Percentiles rank a stretch among this genome's conserved stretches.
phyloP scores from a whole-genome alignment of 176 grass and related monocot genomes.

The Tillandsia leiboldiana region DNA sequence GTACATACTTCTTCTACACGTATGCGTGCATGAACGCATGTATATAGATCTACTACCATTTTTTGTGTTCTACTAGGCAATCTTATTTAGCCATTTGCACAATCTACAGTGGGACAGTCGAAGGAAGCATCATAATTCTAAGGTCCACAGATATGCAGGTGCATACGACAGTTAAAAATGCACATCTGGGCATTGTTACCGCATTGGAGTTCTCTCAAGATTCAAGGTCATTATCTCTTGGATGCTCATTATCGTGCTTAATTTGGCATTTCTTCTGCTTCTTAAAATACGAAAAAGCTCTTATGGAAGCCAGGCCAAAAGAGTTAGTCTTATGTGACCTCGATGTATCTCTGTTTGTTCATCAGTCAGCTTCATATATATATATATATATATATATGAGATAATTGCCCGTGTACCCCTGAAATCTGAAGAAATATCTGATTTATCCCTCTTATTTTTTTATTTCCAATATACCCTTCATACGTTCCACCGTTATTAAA shows the following conservation, averaged over 20 bases:
- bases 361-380: too few species aligned
- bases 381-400: too few species aligned
- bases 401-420: too few species aligned
- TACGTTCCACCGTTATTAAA: too few species aligned
- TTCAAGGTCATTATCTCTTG: conserved; percentile 42
- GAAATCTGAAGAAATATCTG: too few species aligned
- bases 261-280: background rate
- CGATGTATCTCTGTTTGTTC: too few species aligned
- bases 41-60: background rate
- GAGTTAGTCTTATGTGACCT: too few species aligned
- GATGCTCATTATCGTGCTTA: too few species aligned
- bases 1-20: background rate
- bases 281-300: background rate
- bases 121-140: conserved; percentile 59
- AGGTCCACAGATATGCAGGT: conserved; percentile 46
- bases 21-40: background rate
- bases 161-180: conserved; percentile 65
- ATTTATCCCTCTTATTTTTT: too few species aligned
- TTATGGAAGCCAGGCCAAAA: background rate
- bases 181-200: conserved; percentile 83
- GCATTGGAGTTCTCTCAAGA: conserved; percentile 61
- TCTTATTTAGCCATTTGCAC: conserved; percentile 11
- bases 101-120: conserved; percentile 55
- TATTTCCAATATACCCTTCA: too few species aligned
- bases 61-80: background rate